Conservation (phyloP, 495 filamentous ascomycete genomes). For the Penicilliopsis zonata region DNA sequence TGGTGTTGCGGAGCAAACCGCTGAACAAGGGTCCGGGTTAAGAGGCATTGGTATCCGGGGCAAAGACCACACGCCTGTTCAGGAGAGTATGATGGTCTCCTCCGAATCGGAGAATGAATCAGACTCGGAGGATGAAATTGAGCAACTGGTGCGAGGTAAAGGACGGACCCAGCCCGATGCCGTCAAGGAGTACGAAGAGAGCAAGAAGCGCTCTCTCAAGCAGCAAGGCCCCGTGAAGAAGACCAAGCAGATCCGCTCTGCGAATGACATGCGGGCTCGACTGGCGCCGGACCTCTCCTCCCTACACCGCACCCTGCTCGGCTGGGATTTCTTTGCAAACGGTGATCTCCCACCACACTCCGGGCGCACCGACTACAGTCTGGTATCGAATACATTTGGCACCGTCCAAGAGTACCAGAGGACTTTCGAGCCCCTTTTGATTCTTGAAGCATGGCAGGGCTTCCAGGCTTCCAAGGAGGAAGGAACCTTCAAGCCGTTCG, state of each 20-base stretch:
- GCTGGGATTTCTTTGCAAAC: conserved; percentile 86
- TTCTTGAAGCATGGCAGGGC: conserved; percentile 91
- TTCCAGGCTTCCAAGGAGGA: conserved; percentile 88
- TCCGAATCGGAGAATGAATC: conserved; percentile 62
- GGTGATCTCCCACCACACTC: conserved; percentile 70
- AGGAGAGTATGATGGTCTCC: conserved; percentile 79
- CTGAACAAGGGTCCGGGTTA: conserved; percentile 68
- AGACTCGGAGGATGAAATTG: conserved; percentile 56
- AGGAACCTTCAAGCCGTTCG: conserved; percentile 60
- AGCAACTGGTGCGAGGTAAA: conserved; percentile 47
- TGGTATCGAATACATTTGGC: conserved; percentile 64
- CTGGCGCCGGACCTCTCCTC: conserved; percentile 78
- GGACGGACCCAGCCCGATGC: conserved; percentile 29
- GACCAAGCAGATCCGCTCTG: conserved; percentile 57
- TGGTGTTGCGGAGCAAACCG: conserved; percentile 43
- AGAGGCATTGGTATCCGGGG: conserved; percentile 64
- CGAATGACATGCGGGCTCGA: conserved; percentile 87
- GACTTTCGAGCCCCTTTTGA: conserved; percentile 81
- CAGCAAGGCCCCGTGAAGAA: conserved; percentile 70
- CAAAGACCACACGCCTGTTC: conserved; percentile 61
- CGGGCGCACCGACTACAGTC: conserved; percentile 53
- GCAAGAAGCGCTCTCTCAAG: conserved; percentile 36
- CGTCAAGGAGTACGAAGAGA: conserved; percentile 42
- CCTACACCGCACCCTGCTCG: conserved; percentile 73
- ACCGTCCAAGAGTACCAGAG: conserved; percentile 69